Percentiles rank a stretch among this genome's conserved stretches.
phyloP scores from a whole-genome alignment of 148 eudicot genomes.

The Suaeda aralocaspica region DNA sequence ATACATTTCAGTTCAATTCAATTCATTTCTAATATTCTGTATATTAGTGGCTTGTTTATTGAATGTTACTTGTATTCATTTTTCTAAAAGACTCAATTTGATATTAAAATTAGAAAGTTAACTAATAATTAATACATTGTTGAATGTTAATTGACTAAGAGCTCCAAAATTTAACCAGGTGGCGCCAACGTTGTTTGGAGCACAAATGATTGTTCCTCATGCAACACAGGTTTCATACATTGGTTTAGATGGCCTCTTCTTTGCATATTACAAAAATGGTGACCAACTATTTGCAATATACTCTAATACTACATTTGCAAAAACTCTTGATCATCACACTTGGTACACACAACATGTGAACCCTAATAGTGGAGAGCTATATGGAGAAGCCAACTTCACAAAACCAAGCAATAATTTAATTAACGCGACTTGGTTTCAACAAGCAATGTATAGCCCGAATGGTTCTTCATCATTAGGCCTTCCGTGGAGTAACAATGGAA shows the following conservation, averaged over 20 bases:
- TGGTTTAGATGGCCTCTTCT: conserved; percentile 51
- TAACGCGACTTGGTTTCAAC: conserved; percentile 35
- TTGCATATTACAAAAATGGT: conserved; percentile 38
- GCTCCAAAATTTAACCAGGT: conserved; percentile 37
- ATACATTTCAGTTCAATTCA: too few species aligned
- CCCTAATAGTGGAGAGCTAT: conserved; percentile 34
- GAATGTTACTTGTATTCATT: neutral
- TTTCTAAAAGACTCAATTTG: neutral
- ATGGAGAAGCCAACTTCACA: conserved; percentile 33
- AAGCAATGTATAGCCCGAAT: conserved; percentile 34
- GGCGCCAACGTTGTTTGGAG: conserved; percentile 50
- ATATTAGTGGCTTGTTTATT: too few species aligned
- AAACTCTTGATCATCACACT: conserved; percentile 12
- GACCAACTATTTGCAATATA: conserved; percentile 41
- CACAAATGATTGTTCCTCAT: conserved; percentile 47
- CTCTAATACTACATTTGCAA: conserved; percentile 39
- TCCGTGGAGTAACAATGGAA: conserved; percentile 26
- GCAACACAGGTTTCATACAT: conserved; percentile 50
- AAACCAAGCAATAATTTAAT: conserved; percentile 14
- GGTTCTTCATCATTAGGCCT: conserved; percentile 38
- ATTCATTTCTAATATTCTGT: too few species aligned
- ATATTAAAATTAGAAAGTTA: too few species aligned
- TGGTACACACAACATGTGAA: conserved; percentile 52
- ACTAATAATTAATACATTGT: neutral
- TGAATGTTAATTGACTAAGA: neutral